Evolutionary conservation across 2,329 filamentous ascomycete genomes (phyloP), one percentile per base, ranked within the genome.

Genomic region (Xylariaceae sp.): DNA sequence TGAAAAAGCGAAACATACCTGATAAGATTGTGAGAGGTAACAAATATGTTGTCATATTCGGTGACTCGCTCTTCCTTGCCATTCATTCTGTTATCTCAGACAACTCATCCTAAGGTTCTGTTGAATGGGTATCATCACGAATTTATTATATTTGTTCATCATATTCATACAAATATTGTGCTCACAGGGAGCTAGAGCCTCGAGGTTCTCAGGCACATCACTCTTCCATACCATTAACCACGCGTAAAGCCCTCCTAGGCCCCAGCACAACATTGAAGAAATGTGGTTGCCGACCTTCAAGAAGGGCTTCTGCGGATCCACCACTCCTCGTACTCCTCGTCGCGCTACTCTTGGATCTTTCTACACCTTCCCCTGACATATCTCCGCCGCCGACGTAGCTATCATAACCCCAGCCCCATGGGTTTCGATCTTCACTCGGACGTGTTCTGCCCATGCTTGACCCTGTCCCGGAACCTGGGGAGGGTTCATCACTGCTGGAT

Each of bases 191-290:
- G 7, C 14, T n/a, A 3, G 19, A 36, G 31, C 31, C 11, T 44
- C 19, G 30, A 38, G n/a, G 12, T 17, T 39, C 11, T 12, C 11
- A 4, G 11, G n/a, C 44, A 44, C 40, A 39, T 46, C 38, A 53
- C 17, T 72, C 59, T 59, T 73, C 71, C 44, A 64, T 65, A 12
- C 66, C 69, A 43, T 89, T 89, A 18, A 88, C 83, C 33, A 89
- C 84, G 61, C 83, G 73, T 69, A 89, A 68, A 59, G 83, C 87
- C 61, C 85, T 72, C 60, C 84, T 74, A 18, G 85, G 85, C 53
- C 84, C 85, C 67, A 89, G 66, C 60, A 88, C 68, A 27, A 87
- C 83, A 44, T 77, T 86, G 65, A 87, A 82, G 68, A 89, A 90
- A 50, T 78, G 86, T 52, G 86, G 86, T 64, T 89, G 83, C 52